phyloP scores from a whole-genome alignment of 2,329 filamentous ascomycete genomes.

The Epichloe baconii region DNA sequence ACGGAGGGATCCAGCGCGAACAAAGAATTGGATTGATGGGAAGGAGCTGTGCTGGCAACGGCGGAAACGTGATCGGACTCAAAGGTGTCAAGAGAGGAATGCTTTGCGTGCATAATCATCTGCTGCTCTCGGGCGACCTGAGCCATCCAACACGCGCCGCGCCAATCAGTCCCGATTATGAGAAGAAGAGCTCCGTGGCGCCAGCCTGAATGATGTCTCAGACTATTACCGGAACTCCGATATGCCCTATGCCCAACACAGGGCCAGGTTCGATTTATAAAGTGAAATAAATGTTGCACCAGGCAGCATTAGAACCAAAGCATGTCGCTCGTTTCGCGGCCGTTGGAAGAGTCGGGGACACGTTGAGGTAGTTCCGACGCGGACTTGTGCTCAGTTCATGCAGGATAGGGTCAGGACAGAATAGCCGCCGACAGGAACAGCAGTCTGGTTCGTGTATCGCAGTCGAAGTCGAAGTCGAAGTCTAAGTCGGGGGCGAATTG shows the following conservation, averaged over 20 bases:
- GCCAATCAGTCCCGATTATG: not conserved
- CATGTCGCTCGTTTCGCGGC: not conserved
- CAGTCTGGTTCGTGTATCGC: not conserved
- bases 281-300: not conserved
- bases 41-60: not conserved
- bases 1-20: constrained; percentile 3
- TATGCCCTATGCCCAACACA: not conserved
- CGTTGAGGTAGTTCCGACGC: not conserved
- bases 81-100: not conserved
- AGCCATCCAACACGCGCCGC: not conserved
- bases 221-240: not conserved
- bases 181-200: not conserved
- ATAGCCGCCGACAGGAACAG: not conserved
- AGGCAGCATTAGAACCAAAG: not conserved
- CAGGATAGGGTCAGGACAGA: not conserved
- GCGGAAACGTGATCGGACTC: not conserved
- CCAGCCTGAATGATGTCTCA: constrained; percentile 1
- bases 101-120: constrained; percentile 1
- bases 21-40: not conserved
- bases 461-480: not conserved
- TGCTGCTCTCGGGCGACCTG: not conserved
- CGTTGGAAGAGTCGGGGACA: not conserved
- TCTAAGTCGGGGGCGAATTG: not conserved
- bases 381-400: not conserved
- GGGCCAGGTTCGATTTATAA: not conserved